Evolutionary conservation across 1,139 yeast species (phyloP), one percentile per base, ranked within the genome.

Genomic region (Sugiyamaella castrensis): DNA sequence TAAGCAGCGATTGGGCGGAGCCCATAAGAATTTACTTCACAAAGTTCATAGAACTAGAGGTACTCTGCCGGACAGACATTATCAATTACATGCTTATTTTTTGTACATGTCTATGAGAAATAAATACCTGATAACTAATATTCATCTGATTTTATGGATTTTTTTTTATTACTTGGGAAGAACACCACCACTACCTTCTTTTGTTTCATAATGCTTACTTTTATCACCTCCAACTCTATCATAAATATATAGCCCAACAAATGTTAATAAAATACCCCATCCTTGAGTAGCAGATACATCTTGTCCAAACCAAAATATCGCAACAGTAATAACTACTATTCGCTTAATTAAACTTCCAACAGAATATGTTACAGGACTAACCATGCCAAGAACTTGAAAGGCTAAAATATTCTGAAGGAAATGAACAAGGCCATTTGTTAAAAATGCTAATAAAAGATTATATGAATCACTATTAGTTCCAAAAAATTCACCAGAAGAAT

Each of bases 321-420:
- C 87, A 52, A 84, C 84, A 26, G 83, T 70, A 51, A 91, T 89
- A 46, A 91, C 91, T 32, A 87, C 84, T 47, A 91, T 87, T 57
- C 98, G 79, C 66, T 91, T 91, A 67, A 89, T 71, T 51, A 91
- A 81, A 62, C 87, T 87, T 37, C 97, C 97, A 60, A 91, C 87
- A 36, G 95, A 85, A 69, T 91, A 91, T 56, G 91, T 87, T 43
- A 91, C 92, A 1, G 98, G 94, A 11, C 91, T 80, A 31, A 91
- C 80, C 66, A 81, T 71, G 8, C 97, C 96, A 58, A 91, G 77
- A 43, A 91, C 80, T 68, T 88, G 96, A 69, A 91, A 91, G 31
- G 97, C 96, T 50, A 89, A 71, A 63, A 91, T 72, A 43, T 94
- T 85, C 70, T 91, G 98, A 51, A 82, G 66, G 61, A 89, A 91